Base-by-base conservation (phyloP, 768 basidiomycete genomes). In the Russula dissimulans region DNA sequence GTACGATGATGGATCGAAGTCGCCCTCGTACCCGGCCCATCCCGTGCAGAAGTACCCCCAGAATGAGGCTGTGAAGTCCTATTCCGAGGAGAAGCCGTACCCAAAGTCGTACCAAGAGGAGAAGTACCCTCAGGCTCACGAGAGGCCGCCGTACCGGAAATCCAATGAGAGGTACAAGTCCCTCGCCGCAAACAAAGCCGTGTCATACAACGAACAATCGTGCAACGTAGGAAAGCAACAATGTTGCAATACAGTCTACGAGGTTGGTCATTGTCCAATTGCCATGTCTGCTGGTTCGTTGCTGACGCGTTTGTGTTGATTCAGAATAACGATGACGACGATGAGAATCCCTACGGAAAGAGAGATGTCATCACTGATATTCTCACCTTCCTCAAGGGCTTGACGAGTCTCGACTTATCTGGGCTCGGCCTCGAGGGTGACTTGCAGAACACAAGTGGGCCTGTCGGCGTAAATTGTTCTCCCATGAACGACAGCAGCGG, bases 1-100 rank as follows among this genome's bases (percentile, higher is more conserved):
- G 44, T 55, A 45, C 54, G 41, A 26, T 2, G 22, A 60, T n/a
- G 51, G 49, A 50, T 54, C 54, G n/a, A 56, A 44, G 54, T 36
- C 34, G 34, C 14, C 22, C 26, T 29, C 43, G 32, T 50, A 42
- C 49, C 31, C 32, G 48, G 48, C 9, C 3, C 49, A 12, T 29
- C 42, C 48, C 43, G 1, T 48, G n/a, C 17, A 54, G 6, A 61
- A 56, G 36, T 26, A 26, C 22, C 22, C 22, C 22, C 22, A 26
- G 22, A 2, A 26, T 26, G 22, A 26, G 22, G 1, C 22, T 26
- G 2, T 26, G 22, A 26, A 26, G 22, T 26, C 22, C 22, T 26
- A 26, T 26, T 26, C 22, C 22, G 22, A 26, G 22, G 22, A 26
- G 22, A 26, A 26, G 22, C 22, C 22, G 22, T 26, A 26, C 22